phyloP scores from a whole-genome alignment of 176 grass and related monocot species.

The maize (Zea mays) region DNA sequence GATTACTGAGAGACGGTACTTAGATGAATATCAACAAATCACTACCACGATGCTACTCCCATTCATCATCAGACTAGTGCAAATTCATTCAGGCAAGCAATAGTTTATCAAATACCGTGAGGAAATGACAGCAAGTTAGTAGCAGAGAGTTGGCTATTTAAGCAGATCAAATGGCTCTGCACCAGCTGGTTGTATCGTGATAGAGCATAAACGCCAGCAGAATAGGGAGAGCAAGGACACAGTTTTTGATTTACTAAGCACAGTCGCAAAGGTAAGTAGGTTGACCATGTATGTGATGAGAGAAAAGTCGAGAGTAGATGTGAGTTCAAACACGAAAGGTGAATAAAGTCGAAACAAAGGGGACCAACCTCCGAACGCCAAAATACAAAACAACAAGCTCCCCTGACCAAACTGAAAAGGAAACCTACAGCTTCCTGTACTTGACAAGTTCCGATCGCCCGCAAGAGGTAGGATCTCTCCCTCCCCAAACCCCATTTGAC shows the following conservation, averaged over 20 bases:
- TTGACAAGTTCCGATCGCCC: not conserved
- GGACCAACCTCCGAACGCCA: not conserved
- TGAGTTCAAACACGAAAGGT: slow-evolving; percentile 7
- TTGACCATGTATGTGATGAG: slow-evolving; percentile 27
- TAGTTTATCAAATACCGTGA: not conserved
- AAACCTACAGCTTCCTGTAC: not conserved
- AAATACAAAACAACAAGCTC: not conserved
- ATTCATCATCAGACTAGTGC: not conserved
- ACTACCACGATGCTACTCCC: not conserved
- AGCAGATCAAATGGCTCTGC: not conserved
- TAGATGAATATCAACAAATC: not conserved
- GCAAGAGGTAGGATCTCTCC: slow-evolving; percentile 1
- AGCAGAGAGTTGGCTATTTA: not conserved
- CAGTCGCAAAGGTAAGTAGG: not conserved
- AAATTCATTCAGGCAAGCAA: not conserved
- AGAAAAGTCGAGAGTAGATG: slow-evolving; percentile 1
- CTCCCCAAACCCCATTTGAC: not conserved
- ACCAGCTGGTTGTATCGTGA: not conserved
- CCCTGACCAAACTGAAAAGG: not conserved
- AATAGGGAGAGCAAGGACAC: not conserved
- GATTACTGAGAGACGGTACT: not conserved
- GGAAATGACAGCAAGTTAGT: not conserved
- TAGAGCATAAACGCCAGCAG: not conserved
- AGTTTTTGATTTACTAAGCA: not conserved
- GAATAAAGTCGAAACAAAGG: not conserved